Base-by-base conservation (phyloP, 805 yeast species). In the Spathaspora sp. region DNA sequence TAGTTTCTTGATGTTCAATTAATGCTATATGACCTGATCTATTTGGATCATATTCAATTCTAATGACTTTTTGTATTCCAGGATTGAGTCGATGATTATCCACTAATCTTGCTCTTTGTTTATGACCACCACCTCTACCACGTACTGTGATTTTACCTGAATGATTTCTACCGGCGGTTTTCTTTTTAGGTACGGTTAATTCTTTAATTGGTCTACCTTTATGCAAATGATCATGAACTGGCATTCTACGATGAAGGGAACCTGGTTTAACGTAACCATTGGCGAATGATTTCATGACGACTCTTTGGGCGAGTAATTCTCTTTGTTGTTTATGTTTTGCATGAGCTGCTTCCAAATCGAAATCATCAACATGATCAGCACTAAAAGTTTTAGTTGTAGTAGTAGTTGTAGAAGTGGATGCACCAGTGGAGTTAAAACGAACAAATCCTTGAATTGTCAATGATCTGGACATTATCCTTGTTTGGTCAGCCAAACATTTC, bases 81-180 rank as follows among this genome's bases (percentile, higher is more conserved):
- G 84, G 70, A 2, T 67, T 78, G 40, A 67, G 61, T 63, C 99
- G 81, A 60, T 76, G 72, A 62, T 85, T 85, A 69, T 94, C 99
- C 19, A 94, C 79, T 32, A 89, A 67, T 61, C 99, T 82, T 40
- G 89, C 78, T 69, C 99, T 83, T 63, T 93, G 85, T 68, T 88
- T 89, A 67, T 88, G 94, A 35, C 98, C 98, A 62, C 99, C 99
- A 67, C 98, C 99, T 68, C 96, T 83, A 68, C 94, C 97, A 66
- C 99, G 83, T 46, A 89, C 87, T 4, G 97, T 90, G 61, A 94
- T 89, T 59, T 81, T 80, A 58, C 99, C 99, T 3, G 87, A 76
- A 69, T 87, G 77, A 68, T 93, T 92, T 74, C 99, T 85, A 57
- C 99, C 99, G 49, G 96, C 87, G 46, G 84, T 82, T 52, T 82